Evolutionary conservation across 805 yeast species (phyloP), one percentile per base, ranked within the genome.

Genomic region (Ogataea degrootiae): DNA sequence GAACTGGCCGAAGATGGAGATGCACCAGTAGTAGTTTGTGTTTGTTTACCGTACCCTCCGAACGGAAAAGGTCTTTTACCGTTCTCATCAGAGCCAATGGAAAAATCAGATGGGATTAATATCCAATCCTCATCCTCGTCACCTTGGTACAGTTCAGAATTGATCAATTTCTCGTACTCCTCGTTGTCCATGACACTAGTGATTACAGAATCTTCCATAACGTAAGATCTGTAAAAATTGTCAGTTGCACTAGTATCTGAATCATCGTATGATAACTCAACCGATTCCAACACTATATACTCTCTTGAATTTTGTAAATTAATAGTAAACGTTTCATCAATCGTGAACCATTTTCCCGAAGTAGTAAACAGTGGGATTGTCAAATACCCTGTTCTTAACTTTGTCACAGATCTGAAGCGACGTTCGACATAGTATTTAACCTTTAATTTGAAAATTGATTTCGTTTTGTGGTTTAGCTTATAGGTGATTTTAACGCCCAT

Each of bases 341-440:
- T 34, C 0, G 59, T 58, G 26, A 51, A 50, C 69, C 69, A 65
- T 37, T 50, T 55, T 3, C 51, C 51, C 2, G 48, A 42, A 5
- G 55, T 56, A 4, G 59, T 51, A 1, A 60, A 43, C n/a, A 71
- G 48, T 4, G 72, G 72, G 2, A 70, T 41, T 2, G 48, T 55
- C 35, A 69, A 53, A 2, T 44, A 49, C 0, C 75, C 74, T 2
- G 60, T 65, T 43, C 64, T 55, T 2, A 62, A 60, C 39, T 51
- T 65, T 2, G 60, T 57, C 6, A 55, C 50, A 3, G 61, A 51
- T 51, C 65, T 54, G 39, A 54, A 60, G 26, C 72, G 57, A 34
- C 69, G 58, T 43, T 69, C 70, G 34, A 71, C 56, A 34, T 54
- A 56, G 44, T 69, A 73, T 5, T 52, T 57, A 2, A 70, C 37